A percentile compares a stretch with the other conserved stretches of the same genome.
phyloP scores from a whole-genome alignment of 176 grass and related monocot genomes.

The Pharus latifolius region DNA sequence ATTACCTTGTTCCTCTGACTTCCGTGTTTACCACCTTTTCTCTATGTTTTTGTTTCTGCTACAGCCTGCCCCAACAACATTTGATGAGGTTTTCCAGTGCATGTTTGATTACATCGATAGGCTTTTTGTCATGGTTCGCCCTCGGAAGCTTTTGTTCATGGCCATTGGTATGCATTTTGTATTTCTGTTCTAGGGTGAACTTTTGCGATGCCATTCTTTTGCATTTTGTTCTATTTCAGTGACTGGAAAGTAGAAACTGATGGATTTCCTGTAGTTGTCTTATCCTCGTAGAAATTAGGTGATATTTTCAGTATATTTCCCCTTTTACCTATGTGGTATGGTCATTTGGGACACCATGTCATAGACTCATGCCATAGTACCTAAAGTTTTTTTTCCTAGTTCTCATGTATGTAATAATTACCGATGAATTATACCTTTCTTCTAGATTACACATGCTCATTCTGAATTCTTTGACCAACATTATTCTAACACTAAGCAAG shows the following conservation, averaged over 20 bases:
- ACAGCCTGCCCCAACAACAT: conserved; percentile 90
- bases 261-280: background rate
- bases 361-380: background rate
- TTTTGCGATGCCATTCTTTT: background rate
- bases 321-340: background rate
- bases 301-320: background rate
- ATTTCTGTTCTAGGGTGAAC: background rate
- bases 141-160: conserved; percentile 87
- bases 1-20: background rate
- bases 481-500: background rate
- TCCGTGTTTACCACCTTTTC: background rate
- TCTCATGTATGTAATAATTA: background rate
- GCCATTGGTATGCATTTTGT: conserved; percentile 67
- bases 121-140: conserved; percentile 90
- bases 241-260: background rate
- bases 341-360: background rate
- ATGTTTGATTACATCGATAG: conserved; percentile 98
- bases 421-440: background rate
- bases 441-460: background rate
- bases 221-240: background rate
- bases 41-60: conserved; percentile 9
- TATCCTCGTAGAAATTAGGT: background rate
- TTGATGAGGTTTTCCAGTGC: conserved; percentile 85
- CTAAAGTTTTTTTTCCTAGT: background rate
- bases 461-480: background rate